Evolutionary conservation across 2,329 filamentous ascomycete genomes (phyloP), one percentile per base, ranked within the genome.

Genomic region (Lasiodiplodia sp.): DNA sequence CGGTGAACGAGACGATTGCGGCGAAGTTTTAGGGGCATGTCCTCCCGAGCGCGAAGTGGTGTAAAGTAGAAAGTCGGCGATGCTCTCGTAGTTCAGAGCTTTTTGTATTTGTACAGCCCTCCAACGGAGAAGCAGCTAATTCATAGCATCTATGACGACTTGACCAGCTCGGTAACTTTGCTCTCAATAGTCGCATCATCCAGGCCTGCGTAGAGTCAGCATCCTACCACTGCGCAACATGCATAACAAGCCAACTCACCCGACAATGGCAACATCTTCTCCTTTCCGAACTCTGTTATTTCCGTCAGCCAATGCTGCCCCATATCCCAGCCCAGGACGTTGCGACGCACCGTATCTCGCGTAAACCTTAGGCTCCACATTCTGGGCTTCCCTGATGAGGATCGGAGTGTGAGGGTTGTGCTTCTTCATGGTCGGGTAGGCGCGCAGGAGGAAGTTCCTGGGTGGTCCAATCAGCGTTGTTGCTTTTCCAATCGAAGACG

Each of bases 371-470:
- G 96, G 95, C 79, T 92, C 85, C 67, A 92, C 93, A 77, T 92
- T 93, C 74, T 88, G 85, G 66, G 95, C 96, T 86, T 98, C 96
- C 79, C 96, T 92, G 77, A 99, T 90, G 86, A 99, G 86, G 82
- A 99, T 98, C 67, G 96, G 96, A 60, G 88, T 94, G 82, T 92
- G 86, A 68, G 96, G 96, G 85, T 99, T 99, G 87, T 95, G 92
- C 87, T 97, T 96, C 90, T 99, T 99, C 95, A 99, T 98, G 70
- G 92, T 96, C 57, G 96, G 96, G 83, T 99, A 99, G 73, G 94
- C 90, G 79, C 93, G 90, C 72, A 91, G 91, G 73, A 99, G 87
- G 84, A 99, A 99, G 37, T 92, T 90, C 81, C 96, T 97, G 75
- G 21, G 31, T 21, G 38, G 53, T 68, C 66, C 34, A 60, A 69